Base-by-base conservation (phyloP, 345 rosid species). In the Excoecaria cochinchinensis region DNA sequence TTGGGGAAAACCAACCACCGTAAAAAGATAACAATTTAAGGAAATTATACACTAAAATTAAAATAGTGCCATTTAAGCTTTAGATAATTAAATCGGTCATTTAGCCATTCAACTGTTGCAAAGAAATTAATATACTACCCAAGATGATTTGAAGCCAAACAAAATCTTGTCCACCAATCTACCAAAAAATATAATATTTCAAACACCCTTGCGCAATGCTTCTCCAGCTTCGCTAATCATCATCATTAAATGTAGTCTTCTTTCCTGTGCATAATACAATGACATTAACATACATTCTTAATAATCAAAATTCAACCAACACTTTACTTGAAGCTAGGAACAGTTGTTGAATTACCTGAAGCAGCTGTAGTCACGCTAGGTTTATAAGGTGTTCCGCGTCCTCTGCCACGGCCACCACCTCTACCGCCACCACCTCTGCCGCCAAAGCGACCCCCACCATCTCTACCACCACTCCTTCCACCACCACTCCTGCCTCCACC, bases 401-500 rank as follows among this genome's bases (percentile, higher is more conserved):
- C 74, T 58, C 79, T 47, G 46, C 56, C 76, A 2, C 87, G 59
- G 22, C 83, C 42, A 7, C 86, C 65, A 21, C 81, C n/a, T 4
- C 73, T 59, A 36, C 74, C 64, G 0, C 86, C 71, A 16, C 87
- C 70, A 5, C 87, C 69, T 9, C 83, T 24, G 0, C 67, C 61
- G 3, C 74, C 74, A 19, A 57, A 39, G 14, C 74, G 48, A 1
- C 59, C 72, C 1, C 72, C 72, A 6, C 72, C 21, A 39, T 31
- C 69, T 74, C 48, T 70, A 46, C 90, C 79, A 4, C 89, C 17
- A 9, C 85, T 38, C 39, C 83, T 50, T 0, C 90, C 81, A 44
- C 90, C 81, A 15, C 82, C 40, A 8, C 82, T 70, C 21, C 87
- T 65, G 3, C 89, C 85, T 50, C 89, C 80, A 57, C 83, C 79